phyloP scores from a whole-genome alignment of 2,329 filamentous ascomycete species.

The Microdochium bolleyi region DNA sequence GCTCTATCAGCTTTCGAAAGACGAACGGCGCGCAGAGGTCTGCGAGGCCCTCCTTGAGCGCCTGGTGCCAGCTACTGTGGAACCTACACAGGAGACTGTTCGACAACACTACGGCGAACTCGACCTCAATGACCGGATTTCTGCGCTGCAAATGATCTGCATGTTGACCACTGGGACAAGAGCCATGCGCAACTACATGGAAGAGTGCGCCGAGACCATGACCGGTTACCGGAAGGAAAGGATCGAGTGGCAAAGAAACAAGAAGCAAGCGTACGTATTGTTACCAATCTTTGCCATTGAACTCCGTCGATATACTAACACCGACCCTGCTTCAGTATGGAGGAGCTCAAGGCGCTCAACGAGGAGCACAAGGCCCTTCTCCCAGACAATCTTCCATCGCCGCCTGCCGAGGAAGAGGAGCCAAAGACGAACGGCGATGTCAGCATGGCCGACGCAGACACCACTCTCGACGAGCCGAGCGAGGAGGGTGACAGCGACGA shows the following conservation, averaged over 20 bases:
- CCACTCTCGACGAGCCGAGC: slow-evolving; percentile 49
- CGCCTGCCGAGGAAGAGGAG: slow-evolving; percentile 36
- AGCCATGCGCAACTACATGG: slow-evolving; percentile 79
- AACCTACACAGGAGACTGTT: slow-evolving; percentile 70
- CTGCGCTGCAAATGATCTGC: slow-evolving; percentile 76
- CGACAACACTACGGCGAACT: slow-evolving; percentile 64
- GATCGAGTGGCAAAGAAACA: slow-evolving; percentile 80
- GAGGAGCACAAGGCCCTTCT: slow-evolving; percentile 66
- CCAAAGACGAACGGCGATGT: slow-evolving; percentile 46
- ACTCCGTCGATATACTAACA: slow-evolving; percentile 15
- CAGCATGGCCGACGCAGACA: slow-evolving; percentile 57
- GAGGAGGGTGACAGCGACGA: slow-evolving; percentile 65
- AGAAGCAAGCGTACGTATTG: slow-evolving; percentile 52
- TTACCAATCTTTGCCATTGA: background rate
- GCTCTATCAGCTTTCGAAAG: slow-evolving; percentile 74
- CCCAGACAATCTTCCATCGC: slow-evolving; percentile 64
- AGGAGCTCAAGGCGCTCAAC: slow-evolving; percentile 63
- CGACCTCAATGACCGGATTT: slow-evolving; percentile 75
- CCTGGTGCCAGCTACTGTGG: slow-evolving; percentile 70
- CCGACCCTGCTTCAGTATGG: slow-evolving; percentile 37
- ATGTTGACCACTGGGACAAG: slow-evolving; percentile 82
- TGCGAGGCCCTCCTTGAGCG: slow-evolving; percentile 76
- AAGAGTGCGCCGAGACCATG: slow-evolving; percentile 89
- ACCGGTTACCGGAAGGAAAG: slow-evolving; percentile 92
- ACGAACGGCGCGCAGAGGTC: slow-evolving; percentile 56